These are phyloP conservation scores for Phytopythium litorale DNA, from an alignment of 352 stramenopile species.

Conservation along the genomic window DNA sequence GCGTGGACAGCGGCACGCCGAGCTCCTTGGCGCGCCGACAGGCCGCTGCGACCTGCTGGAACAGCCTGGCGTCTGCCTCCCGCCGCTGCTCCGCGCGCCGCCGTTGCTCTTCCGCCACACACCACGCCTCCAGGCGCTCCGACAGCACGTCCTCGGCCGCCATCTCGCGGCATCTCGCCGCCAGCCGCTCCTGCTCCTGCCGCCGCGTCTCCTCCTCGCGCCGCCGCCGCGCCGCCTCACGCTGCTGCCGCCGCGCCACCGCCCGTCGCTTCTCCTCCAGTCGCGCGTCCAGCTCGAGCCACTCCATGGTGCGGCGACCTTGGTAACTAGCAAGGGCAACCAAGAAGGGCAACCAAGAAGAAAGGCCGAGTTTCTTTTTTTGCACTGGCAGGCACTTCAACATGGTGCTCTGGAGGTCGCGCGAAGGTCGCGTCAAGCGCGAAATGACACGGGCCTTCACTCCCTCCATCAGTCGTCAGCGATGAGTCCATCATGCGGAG, in stretches of 20 bases:
- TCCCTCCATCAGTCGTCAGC: no score
- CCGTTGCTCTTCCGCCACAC: conserved; percentile 18
- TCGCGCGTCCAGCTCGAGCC: conserved; percentile 37
- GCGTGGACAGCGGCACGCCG: conserved; percentile 29
- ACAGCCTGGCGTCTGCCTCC: conserved; percentile 35
- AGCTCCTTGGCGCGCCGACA: conserved; percentile 26
- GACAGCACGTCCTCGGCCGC: conserved; percentile 46
- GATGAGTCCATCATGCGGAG: no score
- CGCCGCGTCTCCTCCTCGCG: conserved; percentile 23
- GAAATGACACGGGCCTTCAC: no score
- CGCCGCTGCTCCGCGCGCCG: conserved; percentile 22
- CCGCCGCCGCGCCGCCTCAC: conserved; percentile 32
- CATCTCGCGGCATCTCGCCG: conserved; percentile 43
- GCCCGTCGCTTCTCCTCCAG: conserved; percentile 45
- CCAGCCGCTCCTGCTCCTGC: conserved; percentile 27
- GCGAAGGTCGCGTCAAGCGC: background rate
- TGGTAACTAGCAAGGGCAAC: no score
- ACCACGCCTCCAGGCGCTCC: conserved; percentile 30
- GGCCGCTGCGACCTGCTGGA: conserved; percentile 16
- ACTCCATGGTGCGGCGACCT: conserved; percentile 27
- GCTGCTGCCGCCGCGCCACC: conserved; percentile 40
- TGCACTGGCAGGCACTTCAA: background rate
- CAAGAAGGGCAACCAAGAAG: background rate
- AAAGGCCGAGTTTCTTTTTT: conserved; percentile 4
- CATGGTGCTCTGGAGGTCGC: background rate